Evolutionary conservation across 257 asterid species (phyloP).

Genomic region (Ocimum tenuiflorum): DNA sequence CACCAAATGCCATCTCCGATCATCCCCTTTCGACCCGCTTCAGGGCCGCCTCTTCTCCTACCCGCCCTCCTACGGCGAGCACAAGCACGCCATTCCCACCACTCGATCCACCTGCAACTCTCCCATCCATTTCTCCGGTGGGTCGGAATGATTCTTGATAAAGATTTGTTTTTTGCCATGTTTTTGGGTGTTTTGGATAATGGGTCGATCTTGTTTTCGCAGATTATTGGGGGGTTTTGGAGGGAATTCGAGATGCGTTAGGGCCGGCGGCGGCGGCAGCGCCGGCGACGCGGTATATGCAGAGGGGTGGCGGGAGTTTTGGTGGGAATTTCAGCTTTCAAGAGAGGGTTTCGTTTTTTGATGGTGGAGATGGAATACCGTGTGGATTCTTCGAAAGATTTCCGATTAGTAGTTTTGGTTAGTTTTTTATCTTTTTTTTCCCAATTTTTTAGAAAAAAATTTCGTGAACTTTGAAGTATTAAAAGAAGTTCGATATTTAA

Average conservation of each 20-base stretch:
- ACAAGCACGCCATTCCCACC: conserved; percentile 73
- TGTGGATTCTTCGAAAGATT: conserved; percentile 73
- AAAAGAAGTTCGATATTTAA: too few relatives aligned
- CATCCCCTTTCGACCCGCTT: conserved; percentile 66
- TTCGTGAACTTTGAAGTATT: too few relatives aligned
- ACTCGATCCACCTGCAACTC: conserved; percentile 68
- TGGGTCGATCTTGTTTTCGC: conserved; percentile 15
- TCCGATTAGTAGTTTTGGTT: conserved; percentile 50
- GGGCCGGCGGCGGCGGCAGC: conserved; percentile 20
- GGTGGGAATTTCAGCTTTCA: conserved; percentile 65
- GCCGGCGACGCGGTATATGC: conserved; percentile 26
- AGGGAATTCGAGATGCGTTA: conserved; percentile 35
- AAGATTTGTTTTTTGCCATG: not conserved
- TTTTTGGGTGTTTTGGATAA: not conserved
- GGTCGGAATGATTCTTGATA: not conserved
- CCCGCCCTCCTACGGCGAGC: conserved; percentile 86
- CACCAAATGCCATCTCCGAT: conserved; percentile 59
- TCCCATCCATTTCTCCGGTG: conserved; percentile 81
- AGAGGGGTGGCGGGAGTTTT: conserved; percentile 42
- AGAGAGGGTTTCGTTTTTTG: conserved; percentile 46
- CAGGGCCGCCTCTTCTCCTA: conserved; percentile 58
- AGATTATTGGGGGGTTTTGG: conserved; percentile 53
- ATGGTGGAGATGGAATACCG: conserved; percentile 46
- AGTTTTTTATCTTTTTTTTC: conserved; percentile 1
- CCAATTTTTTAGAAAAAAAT: too few relatives aligned